phyloP scores from a whole-genome alignment of 2,329 filamentous ascomycete species.

The Arthrobotrys musiformis region DNA sequence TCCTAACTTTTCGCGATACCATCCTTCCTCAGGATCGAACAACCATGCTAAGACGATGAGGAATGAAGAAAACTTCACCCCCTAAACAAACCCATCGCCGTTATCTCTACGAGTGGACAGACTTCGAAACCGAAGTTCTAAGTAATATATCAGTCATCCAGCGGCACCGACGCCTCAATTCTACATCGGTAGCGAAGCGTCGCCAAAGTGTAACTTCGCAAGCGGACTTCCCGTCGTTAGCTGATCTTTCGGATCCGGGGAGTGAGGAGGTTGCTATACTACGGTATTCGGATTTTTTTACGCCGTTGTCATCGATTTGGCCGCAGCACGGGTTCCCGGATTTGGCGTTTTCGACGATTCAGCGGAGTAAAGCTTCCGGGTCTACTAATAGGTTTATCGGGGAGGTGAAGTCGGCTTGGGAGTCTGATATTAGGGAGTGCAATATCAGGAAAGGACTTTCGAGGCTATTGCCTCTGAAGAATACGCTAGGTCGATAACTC shows the following conservation, averaged over 20 bases:
- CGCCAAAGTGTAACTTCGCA: slow-evolving; percentile 1
- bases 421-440: slow-evolving; percentile 11
- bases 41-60: neutral
- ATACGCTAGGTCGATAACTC: neutral
- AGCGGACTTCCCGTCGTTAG: neutral
- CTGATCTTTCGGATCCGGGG: neutral
- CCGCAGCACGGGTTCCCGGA: neutral
- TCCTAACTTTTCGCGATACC: neutral
- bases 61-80: neutral
- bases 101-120: slow-evolving; percentile 19
- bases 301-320: neutral
- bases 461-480: neutral
- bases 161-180: neutral
- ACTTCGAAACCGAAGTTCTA: slow-evolving; percentile 11
- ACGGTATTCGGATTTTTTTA: slow-evolving; percentile 4
- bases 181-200: neutral
- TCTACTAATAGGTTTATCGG: slow-evolving; percentile 4
- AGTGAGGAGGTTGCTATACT: neutral
- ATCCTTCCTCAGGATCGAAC: neutral
- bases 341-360: neutral
- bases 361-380: neutral
- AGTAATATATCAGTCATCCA: slow-evolving; percentile 6
- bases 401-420: slow-evolving; percentile 7
- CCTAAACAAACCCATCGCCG: neutral
- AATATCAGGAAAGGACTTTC: slow-evolving; percentile 19